phyloP scores from a whole-genome alignment of 202 grass and related monocot genomes.

The Panicum virgatum region DNA sequence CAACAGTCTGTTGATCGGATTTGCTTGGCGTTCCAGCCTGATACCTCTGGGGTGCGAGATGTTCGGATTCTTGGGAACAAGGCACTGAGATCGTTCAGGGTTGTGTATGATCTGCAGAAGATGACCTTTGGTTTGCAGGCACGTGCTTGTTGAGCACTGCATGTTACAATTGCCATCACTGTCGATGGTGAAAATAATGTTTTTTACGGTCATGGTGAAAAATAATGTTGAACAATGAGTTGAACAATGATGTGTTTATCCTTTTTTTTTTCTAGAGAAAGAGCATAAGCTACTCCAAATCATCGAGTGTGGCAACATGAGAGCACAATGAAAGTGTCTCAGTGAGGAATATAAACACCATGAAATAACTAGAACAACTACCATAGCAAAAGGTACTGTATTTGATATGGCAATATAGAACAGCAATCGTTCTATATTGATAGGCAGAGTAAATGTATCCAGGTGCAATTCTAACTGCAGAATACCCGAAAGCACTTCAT shows the following conservation, averaged over 20 bases:
- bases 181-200: no score
- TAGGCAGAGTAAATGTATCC: neutral
- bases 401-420: neutral
- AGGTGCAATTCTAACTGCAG: neutral
- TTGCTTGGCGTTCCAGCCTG: conserved; percentile 31
- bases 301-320: neutral
- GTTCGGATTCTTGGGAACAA: conserved; percentile 31
- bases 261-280: neutral
- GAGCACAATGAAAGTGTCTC: neutral
- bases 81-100: conserved; percentile 29
- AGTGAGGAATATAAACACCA: neutral
- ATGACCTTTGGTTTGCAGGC: conserved; percentile 27
- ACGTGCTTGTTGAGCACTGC: conserved; percentile 4
- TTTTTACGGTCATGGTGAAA: no score
- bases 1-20: neutral
- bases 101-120: conserved; percentile 28
- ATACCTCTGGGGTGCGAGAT: conserved; percentile 7
- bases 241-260: neutral
- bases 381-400: neutral
- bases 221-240: no score
- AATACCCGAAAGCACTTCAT: neutral
- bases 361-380: neutral
- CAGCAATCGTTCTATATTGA: no score
- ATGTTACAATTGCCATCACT: no score
- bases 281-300: neutral